Percentiles rank a stretch among this genome's conserved stretches.
Conservation (phyloP, 768 basidiomycete species). For the Lactarius sanguifluus region DNA sequence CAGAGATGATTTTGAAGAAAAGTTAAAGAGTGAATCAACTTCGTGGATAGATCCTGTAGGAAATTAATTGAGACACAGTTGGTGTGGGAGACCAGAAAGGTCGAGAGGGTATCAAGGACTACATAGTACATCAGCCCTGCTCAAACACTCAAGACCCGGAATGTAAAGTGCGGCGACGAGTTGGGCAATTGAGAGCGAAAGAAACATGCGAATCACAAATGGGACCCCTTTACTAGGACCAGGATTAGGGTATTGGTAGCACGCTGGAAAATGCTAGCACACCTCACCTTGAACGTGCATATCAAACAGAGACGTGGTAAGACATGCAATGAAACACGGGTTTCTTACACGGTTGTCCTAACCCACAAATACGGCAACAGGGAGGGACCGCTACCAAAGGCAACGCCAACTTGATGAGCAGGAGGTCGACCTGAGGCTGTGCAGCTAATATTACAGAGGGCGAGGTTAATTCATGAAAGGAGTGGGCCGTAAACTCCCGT, state of each 20-base stretch:
- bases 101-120: not conserved
- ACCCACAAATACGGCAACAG: not conserved
- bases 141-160: too few species aligned
- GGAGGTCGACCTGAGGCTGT: not conserved
- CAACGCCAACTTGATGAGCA: too few species aligned
- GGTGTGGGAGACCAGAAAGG: not conserved
- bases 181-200: too few species aligned
- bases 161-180: too few species aligned
- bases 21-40: not conserved
- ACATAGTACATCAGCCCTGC: not conserved
- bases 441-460: not conserved
- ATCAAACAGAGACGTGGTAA: not conserved
- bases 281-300: not conserved
- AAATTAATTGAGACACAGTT: not conserved
- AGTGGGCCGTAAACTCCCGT: too few species aligned
- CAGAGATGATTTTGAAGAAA: not conserved
- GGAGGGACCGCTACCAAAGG: too few species aligned
- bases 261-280: not conserved
- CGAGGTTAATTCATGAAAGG: too few species aligned
- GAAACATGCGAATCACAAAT: too few species aligned
- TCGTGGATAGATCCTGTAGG: not conserved
- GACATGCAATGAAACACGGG: not conserved
- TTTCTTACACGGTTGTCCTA: not conserved
- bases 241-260: not conserved
- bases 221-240: conserved; percentile 29